Evolutionary conservation across 1,284 basidiomycete species (phyloP).

Genomic region (Waitea zeae): DNA sequence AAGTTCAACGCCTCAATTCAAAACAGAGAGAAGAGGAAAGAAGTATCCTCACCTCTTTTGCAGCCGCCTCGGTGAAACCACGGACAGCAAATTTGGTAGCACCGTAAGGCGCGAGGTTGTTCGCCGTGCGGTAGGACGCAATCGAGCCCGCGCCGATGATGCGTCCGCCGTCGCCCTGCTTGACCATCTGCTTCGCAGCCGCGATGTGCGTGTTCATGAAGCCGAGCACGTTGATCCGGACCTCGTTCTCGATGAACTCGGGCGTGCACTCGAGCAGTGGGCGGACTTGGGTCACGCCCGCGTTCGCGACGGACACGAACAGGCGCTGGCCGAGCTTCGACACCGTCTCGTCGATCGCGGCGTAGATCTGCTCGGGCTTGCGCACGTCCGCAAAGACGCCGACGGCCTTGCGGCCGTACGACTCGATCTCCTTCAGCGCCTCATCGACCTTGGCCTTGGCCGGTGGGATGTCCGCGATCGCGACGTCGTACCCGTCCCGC

Average conservation of each 20-base stretch:
- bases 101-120: constrained; percentile 17
- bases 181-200: constrained; percentile 24
- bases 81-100: constrained; percentile 25
- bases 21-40: too few species aligned
- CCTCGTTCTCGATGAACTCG: constrained; percentile 17
- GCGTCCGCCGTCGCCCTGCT: constrained; percentile 21
- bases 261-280: constrained; percentile 15
- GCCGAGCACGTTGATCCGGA: constrained; percentile 15
- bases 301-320: constrained; percentile 21
- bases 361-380: constrained; percentile 1
- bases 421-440: constrained; percentile 16
- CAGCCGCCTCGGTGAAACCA: constrained; percentile 20
- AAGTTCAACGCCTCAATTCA: too few species aligned
- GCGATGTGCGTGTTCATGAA: constrained; percentile 18
- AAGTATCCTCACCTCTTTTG: too few species aligned
- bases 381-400: constrained; percentile 6
- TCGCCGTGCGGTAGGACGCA: constrained; percentile 16
- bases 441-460: constrained; percentile 14
- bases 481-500: constrained; percentile 19
- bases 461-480: constrained; percentile 18
- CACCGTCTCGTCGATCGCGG: constrained; percentile 1
- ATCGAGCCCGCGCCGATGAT: constrained; percentile 20
- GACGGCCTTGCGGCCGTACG: constrained; percentile 15
- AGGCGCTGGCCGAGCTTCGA: constrained; percentile 8
- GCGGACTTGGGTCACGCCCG: constrained; percentile 18